A percentile compares a stretch with the other conserved stretches of the same genome.
Conservation (phyloP, 148 eudicot species). For the Silene uniflora region DNA sequence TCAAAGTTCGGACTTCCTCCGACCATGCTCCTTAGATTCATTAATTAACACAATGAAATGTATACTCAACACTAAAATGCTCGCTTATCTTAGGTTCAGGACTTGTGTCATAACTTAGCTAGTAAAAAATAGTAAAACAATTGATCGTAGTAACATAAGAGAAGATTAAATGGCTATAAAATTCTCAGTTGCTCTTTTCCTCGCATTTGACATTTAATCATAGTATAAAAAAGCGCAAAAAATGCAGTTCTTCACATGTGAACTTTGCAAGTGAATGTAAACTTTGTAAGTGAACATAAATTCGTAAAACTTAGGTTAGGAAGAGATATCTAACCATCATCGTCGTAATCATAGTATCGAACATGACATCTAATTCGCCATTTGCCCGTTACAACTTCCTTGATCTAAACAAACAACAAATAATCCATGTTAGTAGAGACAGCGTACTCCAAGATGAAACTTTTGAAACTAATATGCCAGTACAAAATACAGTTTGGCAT, state of each 20-base stretch:
- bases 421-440: background rate
- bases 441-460: background rate
- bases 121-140: background rate
- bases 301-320: background rate
- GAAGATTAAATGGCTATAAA: background rate
- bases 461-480: background rate
- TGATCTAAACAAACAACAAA: slow-evolving; percentile 27
- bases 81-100: background rate
- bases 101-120: too few species aligned
- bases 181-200: background rate
- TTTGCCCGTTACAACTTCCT: slow-evolving; percentile 15
- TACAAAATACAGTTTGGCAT: background rate
- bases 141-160: background rate
- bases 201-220: background rate
- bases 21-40: too few species aligned
- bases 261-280: slow-evolving; percentile 2
- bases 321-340: slow-evolving; percentile 30
- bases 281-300: background rate
- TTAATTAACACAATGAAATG: background rate
- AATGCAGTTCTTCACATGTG: background rate
- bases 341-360: slow-evolving; percentile 39
- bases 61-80: background rate
- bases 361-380: slow-evolving; percentile 17
- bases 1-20: too few species aligned
- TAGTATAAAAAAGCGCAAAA: background rate